Percentiles rank a stretch among this genome's conserved stretches.
Conservation (phyloP, 2,329 filamentous ascomycete genomes). For the Pleomassaria siparia region DNA sequence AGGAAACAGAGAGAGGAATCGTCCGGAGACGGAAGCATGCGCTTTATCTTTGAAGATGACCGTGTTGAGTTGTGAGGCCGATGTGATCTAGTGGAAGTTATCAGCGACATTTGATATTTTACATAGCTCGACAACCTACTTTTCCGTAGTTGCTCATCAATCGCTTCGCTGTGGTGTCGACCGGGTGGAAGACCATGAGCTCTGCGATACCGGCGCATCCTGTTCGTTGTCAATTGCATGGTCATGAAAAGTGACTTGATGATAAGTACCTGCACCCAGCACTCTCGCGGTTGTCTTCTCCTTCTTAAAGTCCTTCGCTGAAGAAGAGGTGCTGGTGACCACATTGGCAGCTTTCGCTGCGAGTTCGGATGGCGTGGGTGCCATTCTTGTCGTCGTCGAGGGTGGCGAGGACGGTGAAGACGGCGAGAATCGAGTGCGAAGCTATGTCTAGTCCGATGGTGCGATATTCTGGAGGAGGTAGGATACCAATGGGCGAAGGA, state of each 20-base stretch:
- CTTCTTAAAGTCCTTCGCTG: slow-evolving; percentile 69
- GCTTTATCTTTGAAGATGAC: slow-evolving; percentile 95
- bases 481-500: slow-evolving; percentile 10
- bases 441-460: not conserved
- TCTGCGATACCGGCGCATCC: slow-evolving; percentile 92
- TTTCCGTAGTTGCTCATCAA: slow-evolving; percentile 97
- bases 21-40: slow-evolving; percentile 65
- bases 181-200: slow-evolving; percentile 75
- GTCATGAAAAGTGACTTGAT: not conserved
- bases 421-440: slow-evolving; percentile 1
- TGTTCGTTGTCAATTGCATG: slow-evolving; percentile 43
- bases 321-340: slow-evolving; percentile 34
- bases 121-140: slow-evolving; percentile 44
- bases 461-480: not conserved
- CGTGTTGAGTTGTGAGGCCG: slow-evolving; percentile 69
- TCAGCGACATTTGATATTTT: slow-evolving; percentile 12
- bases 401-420: not conserved
- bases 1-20: slow-evolving; percentile 95
- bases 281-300: slow-evolving; percentile 89
- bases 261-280: slow-evolving; percentile 80
- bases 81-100: slow-evolving; percentile 52
- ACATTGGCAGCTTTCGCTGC: slow-evolving; percentile 31
- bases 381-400: slow-evolving; percentile 20
- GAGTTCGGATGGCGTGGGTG: slow-evolving; percentile 31
- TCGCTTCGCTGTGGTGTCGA: slow-evolving; percentile 97